A percentile compares a stretch with the other conserved stretches of the same genome.
These are phyloP conservation scores for Penstemon eatonii DNA, from an alignment of 257 asterid species.

Conservation along the genomic window DNA sequence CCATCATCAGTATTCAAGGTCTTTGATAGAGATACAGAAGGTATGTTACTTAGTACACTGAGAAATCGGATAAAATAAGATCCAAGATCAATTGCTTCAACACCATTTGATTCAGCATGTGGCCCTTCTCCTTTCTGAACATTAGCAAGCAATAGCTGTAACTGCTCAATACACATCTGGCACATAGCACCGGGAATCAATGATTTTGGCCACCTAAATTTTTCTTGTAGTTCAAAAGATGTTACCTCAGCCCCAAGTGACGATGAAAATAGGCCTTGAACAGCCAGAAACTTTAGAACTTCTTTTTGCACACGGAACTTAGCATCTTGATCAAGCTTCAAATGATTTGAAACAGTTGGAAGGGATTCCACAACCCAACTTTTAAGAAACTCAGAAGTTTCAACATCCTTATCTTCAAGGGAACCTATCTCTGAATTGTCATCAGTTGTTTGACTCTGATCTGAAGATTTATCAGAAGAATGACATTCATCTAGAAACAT, in stretches of 20 bases:
- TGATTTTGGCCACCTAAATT: conserved; percentile 86
- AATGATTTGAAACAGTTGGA: conserved; percentile 62
- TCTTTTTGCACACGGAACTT: conserved; percentile 74
- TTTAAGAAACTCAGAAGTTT: conserved; percentile 64
- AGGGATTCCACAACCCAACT: conserved; percentile 89
- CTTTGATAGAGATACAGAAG: conserved; percentile 89
- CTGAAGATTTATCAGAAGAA: conserved; percentile 91
- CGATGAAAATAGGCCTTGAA: conserved; percentile 90
- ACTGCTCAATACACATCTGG: conserved; percentile 90
- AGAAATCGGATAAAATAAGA: conserved; percentile 79
- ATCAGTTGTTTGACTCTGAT: conserved; percentile 97
- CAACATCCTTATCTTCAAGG: conserved; percentile 68
- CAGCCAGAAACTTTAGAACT: conserved; percentile 83
- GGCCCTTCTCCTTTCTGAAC: conserved; percentile 78
- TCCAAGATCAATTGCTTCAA: conserved; percentile 81
- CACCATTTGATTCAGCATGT: conserved; percentile 51
- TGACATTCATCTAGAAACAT: conserved; percentile 83
- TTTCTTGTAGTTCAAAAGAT: conserved; percentile 89
- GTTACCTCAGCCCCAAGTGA: conserved; percentile 96
- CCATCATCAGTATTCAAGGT: conserved; percentile 73
- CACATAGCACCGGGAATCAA: conserved; percentile 68
- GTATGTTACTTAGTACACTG: conserved; percentile 69
- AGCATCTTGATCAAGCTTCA: conserved; percentile 69
- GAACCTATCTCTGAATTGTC: conserved; percentile 95
- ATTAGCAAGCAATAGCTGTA: conserved; percentile 74